Evolutionary conservation across 345 rosid species (phyloP), one percentile per base, ranked within the genome.

Genomic region (Conringia planisiliqua): DNA sequence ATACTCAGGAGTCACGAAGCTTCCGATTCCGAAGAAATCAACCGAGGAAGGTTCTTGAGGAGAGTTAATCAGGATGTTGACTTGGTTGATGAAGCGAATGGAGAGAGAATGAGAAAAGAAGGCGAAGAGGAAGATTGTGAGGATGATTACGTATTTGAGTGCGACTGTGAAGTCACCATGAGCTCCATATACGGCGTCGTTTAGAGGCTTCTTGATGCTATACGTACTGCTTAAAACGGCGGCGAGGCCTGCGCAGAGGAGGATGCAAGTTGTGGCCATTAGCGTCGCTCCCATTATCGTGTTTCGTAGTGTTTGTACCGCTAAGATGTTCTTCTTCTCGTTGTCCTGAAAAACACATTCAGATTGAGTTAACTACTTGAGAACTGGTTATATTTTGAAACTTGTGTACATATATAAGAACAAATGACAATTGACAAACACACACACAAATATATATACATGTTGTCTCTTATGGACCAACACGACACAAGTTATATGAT

Each of bases 201-300:
- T 83, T 5, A 95, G 76, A 0, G 98, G 98, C 79, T 80, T 89
- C 84, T 95, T 95, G 20, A 95, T 82, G 74, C 89, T 87, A 76
- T 95, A 95, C 0, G 98, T 90, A 81, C 99, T 95, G 91, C 98
- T 92, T 42, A 95, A 72, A 18, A 95, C 87, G 0, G 99, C 94
- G 0, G 94, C 99, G 5, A 92, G 77, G 4, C 98, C 97, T 2
- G 94, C 85, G 51, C 87, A 86, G 10, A 92, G 87, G 38, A 95
- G 91, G 80, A 95, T 90, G 7, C 92, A 90, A 1, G 99, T 89
- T 3, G 97, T 92, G 36, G 97, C 99, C 99, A 95, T 95, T 32
- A 95, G 72, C 20, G 98, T 95, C 3, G 87, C 87, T 76, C 96
- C 99, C 99, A 95, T 95, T 13, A 95, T 89, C 52, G 89, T 77